Conservation (phyloP, 1,139 yeast genomes). For the Taphrina flavorubra region DNA sequence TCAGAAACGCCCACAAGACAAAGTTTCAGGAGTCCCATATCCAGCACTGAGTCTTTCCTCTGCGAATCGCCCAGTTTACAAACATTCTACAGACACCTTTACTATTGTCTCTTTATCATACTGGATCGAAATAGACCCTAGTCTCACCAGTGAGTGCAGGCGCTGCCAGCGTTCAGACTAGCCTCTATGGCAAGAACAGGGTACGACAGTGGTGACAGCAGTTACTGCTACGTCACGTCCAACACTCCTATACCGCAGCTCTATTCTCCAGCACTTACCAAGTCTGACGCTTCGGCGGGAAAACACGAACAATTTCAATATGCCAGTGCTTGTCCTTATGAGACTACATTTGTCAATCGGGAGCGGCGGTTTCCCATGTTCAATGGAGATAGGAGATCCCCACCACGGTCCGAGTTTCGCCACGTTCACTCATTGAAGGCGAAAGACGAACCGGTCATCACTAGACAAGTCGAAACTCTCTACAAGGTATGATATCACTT, state of each 20-base stretch:
- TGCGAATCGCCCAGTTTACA: background rate
- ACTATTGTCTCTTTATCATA: background rate
- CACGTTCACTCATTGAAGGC: background rate
- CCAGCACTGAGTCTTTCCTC: background rate
- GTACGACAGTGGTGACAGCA: background rate
- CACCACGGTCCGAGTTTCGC: slow-evolving; percentile 1
- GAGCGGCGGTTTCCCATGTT: slow-evolving; percentile 26
- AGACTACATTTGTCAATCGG: slow-evolving; percentile 17
- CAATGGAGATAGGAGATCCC: slow-evolving; percentile 19
- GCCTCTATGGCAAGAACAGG: background rate
- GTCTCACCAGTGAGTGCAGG: background rate
- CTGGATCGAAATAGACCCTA: background rate
- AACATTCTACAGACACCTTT: background rate
- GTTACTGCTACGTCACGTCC: background rate
- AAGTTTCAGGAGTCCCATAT: background rate
- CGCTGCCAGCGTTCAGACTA: background rate
- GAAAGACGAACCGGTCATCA: slow-evolving; percentile 4
- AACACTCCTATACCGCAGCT: slow-evolving; percentile 11
- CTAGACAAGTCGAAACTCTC: slow-evolving; percentile 10
- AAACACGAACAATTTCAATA: background rate
- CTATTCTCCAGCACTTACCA: slow-evolving; percentile 11
- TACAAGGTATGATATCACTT: slow-evolving; percentile 13
- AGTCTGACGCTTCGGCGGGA: background rate
- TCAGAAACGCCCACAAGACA: too few relatives aligned
- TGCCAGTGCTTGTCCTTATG: slow-evolving; percentile 14